phyloP scores from a whole-genome alignment of 306 rosid species.

The Sechiopsis laciniata region DNA sequence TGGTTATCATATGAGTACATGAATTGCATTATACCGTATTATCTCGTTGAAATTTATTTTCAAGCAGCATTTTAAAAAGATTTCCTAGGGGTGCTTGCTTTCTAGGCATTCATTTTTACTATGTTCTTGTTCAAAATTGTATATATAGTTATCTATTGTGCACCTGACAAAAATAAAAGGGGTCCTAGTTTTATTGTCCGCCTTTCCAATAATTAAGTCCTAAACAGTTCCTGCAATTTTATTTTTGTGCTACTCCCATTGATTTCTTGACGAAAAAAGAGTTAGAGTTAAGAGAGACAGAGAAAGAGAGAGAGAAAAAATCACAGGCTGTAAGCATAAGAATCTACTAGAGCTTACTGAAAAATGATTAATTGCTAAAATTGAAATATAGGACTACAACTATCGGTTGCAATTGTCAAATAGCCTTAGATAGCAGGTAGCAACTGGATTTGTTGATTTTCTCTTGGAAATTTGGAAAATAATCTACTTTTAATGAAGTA shows the following conservation, averaged over 20 bases:
- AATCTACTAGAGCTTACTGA: neutral
- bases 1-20: neutral
- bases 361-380: neutral
- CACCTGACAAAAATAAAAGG: neutral
- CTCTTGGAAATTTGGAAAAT: neutral
- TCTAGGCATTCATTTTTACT: neutral
- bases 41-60: neutral
- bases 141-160: neutral
- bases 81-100: neutral
- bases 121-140: too few relatives aligned
- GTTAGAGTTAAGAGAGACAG: neutral
- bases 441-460: constrained; percentile 1
- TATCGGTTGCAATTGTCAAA: neutral
- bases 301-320: too few relatives aligned
- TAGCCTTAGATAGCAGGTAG: neutral
- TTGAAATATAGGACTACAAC: neutral
- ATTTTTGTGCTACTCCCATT: neutral
- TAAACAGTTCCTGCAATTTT: neutral
- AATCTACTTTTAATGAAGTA: neutral
- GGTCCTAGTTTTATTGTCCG: neutral
- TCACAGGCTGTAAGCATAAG: neutral
- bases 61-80: neutral
- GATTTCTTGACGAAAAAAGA: neutral
- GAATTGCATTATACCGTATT: neutral
- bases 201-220: neutral